Evolutionary conservation across 192 early-diverging fungal genomes (phyloP), one percentile per base, ranked within the genome.

Genomic region (Linnemannia zychae): DNA sequence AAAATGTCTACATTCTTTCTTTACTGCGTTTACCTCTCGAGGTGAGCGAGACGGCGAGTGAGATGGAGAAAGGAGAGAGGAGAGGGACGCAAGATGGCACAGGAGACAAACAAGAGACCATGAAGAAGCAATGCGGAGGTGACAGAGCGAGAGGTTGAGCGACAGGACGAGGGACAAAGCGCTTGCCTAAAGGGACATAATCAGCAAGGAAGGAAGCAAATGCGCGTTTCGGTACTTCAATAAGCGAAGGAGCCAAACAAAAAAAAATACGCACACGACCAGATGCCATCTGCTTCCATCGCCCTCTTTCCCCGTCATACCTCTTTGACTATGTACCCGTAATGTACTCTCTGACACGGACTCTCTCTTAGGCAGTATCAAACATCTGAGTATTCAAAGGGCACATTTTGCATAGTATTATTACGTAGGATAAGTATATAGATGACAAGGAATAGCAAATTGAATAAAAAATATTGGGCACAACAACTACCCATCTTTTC

Each of bases 31-130:
- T 63, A 28, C 7, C 57, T 63, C 40, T 44, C 40, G 40, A 44
- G 40, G 57, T 5, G 15, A n/a, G 28, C 22, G 6, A 18, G 33
- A 3, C 34, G 11, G 52, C 1, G 36, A 57, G 18, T 18, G 37
- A 57, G 37, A 20, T 69, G 11, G 36, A 57, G 18, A 47, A 63
- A 57, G 37, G 37, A 77, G 47, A 69, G 67, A 49, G 67, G 76
- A 78, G 48, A 31, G n/a, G n/a, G n/a, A n/a, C n/a, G 7, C 22
- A 63, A 69, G 75, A n/a, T 13, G 75, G 75, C 15, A 48, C 2
- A 22, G n/a, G 47, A 46, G 46, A 63, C 28, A 52, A 22, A 40
- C 44, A 18, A 76, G 46, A 76, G 67, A 68, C 20, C 34, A 40
- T n/a, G 67, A 68, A 0, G 16, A 40, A 16, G 37, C 17, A 20